Evolutionary conservation across 1,284 basidiomycete genomes (phyloP).

Genomic region (Athelia sp.): DNA sequence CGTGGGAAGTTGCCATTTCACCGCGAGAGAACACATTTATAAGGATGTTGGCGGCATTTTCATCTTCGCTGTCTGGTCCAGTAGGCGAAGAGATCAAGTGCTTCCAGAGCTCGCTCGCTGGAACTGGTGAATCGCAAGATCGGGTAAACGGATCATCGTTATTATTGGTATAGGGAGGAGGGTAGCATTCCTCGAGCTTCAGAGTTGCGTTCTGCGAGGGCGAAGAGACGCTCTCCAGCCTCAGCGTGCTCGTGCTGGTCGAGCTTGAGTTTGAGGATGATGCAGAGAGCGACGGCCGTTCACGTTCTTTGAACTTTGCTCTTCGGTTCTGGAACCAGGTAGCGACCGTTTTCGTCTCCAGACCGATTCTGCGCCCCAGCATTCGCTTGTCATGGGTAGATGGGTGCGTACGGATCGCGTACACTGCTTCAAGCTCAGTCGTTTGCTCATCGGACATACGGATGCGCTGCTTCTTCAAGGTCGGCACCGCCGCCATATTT

Average conservation of each 20-base stretch:
- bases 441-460: neutral
- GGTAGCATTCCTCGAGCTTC: too few species aligned
- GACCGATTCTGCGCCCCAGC: slow-evolving; percentile 35
- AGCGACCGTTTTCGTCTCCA: slow-evolving; percentile 34
- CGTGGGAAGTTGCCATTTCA: neutral
- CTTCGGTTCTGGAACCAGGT: slow-evolving; percentile 30
- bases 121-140: neutral
- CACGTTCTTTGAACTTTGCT: slow-evolving; percentile 19
- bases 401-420: slow-evolving; percentile 28
- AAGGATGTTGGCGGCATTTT: neutral
- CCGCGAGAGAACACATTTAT: neutral
- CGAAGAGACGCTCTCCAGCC: neutral
- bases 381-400: slow-evolving; percentile 36
- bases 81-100: neutral
- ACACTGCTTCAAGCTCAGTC: neutral
- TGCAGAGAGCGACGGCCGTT: neutral
- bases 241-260: neutral
- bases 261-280: neutral
- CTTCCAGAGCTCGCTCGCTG: neutral
- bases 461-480: neutral
- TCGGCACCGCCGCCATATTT: too few species aligned
- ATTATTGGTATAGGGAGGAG: neutral
- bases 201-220: neutral
- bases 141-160: neutral
- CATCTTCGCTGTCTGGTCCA: neutral